Conservation (phyloP, 2,329 filamentous ascomycete species). For the Pseudonectria foliicola region DNA sequence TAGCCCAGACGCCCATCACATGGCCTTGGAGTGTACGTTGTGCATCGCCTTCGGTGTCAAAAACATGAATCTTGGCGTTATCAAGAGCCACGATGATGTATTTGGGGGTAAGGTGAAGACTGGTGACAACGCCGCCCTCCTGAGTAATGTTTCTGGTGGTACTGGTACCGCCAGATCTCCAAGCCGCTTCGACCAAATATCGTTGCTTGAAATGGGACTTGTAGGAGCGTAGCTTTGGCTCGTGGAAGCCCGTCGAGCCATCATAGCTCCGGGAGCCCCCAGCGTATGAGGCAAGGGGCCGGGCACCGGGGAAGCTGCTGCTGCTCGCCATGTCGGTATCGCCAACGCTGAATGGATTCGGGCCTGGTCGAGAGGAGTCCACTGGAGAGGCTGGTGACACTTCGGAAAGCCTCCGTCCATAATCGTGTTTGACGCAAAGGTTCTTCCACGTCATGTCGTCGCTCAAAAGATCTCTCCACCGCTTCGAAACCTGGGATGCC, state of each 20-base stretch:
- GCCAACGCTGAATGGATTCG: constrained; percentile 23
- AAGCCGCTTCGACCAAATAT: constrained; percentile 94
- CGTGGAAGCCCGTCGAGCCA: constrained; percentile 25
- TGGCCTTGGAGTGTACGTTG: constrained; percentile 88
- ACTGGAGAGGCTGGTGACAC: constrained; percentile 31
- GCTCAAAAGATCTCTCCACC: constrained; percentile 88
- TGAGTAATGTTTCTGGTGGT: constrained; percentile 85
- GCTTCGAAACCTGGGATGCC: constrained; percentile 89
- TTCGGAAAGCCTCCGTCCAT: constrained; percentile 54
- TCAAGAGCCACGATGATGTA: constrained; percentile 97
- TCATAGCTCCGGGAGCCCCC: constrained; percentile 49
- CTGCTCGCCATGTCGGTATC: constrained; percentile 30
- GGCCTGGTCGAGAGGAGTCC: constrained; percentile 23
- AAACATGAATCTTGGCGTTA: constrained; percentile 98
- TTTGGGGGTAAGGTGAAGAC: constrained; percentile 84
- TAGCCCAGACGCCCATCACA: constrained; percentile 99
- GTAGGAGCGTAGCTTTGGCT: constrained; percentile 69
- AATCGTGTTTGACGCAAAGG: constrained; percentile 92
- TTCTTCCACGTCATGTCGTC: constrained; percentile 99
- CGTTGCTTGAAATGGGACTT: constrained; percentile 96
- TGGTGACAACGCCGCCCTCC: constrained; percentile 94
- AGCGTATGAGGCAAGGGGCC: constrained; percentile 29
- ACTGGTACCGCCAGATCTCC: constrained; percentile 84
- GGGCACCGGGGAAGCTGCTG: constrained; percentile 40
- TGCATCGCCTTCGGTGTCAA: constrained; percentile 82